Evolutionary conservation across 305 asterid species (phyloP).

Genomic region (Fraxinus xanthoxyloides): DNA sequence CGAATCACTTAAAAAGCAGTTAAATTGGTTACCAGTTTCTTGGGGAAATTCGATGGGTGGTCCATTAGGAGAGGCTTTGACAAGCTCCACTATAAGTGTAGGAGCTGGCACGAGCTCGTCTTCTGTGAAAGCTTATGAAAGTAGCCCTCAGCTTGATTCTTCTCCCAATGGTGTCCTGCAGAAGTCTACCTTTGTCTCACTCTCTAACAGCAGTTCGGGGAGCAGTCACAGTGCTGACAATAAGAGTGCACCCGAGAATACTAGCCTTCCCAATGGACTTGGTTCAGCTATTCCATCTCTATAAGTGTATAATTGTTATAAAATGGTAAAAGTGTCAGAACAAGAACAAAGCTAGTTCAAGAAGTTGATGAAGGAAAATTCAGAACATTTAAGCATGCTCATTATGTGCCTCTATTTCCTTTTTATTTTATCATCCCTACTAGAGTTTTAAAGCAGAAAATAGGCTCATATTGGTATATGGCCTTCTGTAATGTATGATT

Average conservation of each 20-base stretch:
- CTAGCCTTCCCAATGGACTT: constrained; percentile 23
- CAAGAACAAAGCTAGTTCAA: neutral
- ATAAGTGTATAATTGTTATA: neutral
- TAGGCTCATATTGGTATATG: neutral
- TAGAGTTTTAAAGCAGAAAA: neutral
- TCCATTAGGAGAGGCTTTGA: constrained; percentile 78
- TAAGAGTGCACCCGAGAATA: constrained; percentile 25
- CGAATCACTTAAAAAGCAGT: constrained; percentile 40
- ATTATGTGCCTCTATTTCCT: neutral
- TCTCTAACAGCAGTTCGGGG: constrained; percentile 47
- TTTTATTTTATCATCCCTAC: neutral
- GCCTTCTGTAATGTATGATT: neutral
- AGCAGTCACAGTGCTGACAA: constrained; percentile 36
- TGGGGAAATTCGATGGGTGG: constrained; percentile 83
- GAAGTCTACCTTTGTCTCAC: constrained; percentile 24
- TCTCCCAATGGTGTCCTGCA: constrained; percentile 15
- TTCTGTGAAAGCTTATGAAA: constrained; percentile 20
- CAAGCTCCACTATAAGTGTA: constrained; percentile 28
- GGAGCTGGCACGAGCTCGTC: constrained; percentile 1
- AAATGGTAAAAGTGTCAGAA: neutral
- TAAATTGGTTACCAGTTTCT: constrained; percentile 53
- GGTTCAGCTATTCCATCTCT: constrained; percentile 37
- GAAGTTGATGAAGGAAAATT: neutral
- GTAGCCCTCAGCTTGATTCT: constrained; percentile 26
- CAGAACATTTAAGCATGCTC: neutral